Evolutionary conservation across 2,329 filamentous ascomycete genomes (phyloP), one percentile per base, ranked within the genome.

Genomic region (Fusarium xylarioides): DNA sequence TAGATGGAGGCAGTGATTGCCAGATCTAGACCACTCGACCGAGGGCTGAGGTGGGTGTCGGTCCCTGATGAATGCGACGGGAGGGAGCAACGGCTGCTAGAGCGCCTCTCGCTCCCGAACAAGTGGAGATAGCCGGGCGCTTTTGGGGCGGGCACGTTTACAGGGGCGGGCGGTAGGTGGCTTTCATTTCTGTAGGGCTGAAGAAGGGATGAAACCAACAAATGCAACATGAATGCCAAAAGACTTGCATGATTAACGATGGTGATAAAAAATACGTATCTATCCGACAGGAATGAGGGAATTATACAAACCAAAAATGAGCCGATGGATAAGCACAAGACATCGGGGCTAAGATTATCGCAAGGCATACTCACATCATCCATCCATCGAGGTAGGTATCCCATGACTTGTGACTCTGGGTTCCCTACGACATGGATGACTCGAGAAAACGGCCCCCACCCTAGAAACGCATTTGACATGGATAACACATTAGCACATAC

Each of bases 321-420:
- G 18, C 42, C 30, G 30, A 40, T 43, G 26, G 11, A 35, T 35
- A 37, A 65, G 54, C 44, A 59, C 19, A 61, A 61, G 63, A 54
- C 14, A 26, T 32, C 18, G 19, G 44, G 23, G 32, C 59, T 42
- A 65, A 65, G 46, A 40, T 19, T 32, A 23, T 50, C 55, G 49
- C 55, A 62, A 70, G 66, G 66, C 68, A 56, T 62, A 62, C 42
- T 65, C 26, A n/a, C n/a, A n/a, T n/a, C n/a, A n/a, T n/a, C n/a
- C n/a, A n/a, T n/a, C n/a, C n/a, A n/a, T 35, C 16, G 15, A 44
- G 37, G 37, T 40, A 38, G 35, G 40, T 43, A 43, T 44, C n/a
- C 32, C 49, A 30, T 34, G 54, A 56, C 38, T 56, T 56, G n/a
- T 28, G 35, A 55, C 35, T 43, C 37, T 26, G n/a, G 12, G n/a